A percentile compares a stretch with the other conserved stretches of the same genome.
Conservation (phyloP, 1,284 basidiomycete species). For the Pseudozyma hubeiensis region DNA sequence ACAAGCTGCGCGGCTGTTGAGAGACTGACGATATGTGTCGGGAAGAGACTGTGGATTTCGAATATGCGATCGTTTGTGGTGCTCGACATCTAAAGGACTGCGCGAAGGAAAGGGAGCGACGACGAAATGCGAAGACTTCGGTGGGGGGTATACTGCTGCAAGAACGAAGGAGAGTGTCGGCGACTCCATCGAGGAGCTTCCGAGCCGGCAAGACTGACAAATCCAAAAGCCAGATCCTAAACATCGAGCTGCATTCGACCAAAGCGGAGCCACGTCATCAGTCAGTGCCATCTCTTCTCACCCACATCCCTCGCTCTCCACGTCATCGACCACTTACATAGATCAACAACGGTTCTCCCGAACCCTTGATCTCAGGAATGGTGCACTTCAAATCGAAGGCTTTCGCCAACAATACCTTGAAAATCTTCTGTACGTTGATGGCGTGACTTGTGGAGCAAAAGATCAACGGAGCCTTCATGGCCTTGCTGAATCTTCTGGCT, state of each 20-base stretch:
- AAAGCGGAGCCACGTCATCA: background rate
- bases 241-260: constrained; percentile 12
- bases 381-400: constrained; percentile 64
- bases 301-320: too few relatives aligned
- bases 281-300: background rate
- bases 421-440: constrained; percentile 86
- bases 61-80: too few relatives aligned
- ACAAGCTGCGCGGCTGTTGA: too few relatives aligned
- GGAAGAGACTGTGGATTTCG: too few relatives aligned
- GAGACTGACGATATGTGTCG: too few relatives aligned
- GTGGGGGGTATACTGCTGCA: background rate
- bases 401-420: constrained; percentile 76
- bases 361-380: constrained; percentile 60
- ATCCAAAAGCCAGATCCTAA: background rate
- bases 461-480: constrained; percentile 97
- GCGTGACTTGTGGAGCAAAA: constrained; percentile 98
- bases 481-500: constrained; percentile 88
- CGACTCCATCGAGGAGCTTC: too few relatives aligned
- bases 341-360: constrained; percentile 57
- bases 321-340: constrained; percentile 38
- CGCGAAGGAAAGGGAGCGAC: background rate
- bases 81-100: background rate
- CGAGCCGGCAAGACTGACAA: background rate
- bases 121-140: background rate
- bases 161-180: too few relatives aligned